Evolutionary conservation across 768 basidiomycete genomes (phyloP).

Genomic region (Gloeopeniophorella convolvens): DNA sequence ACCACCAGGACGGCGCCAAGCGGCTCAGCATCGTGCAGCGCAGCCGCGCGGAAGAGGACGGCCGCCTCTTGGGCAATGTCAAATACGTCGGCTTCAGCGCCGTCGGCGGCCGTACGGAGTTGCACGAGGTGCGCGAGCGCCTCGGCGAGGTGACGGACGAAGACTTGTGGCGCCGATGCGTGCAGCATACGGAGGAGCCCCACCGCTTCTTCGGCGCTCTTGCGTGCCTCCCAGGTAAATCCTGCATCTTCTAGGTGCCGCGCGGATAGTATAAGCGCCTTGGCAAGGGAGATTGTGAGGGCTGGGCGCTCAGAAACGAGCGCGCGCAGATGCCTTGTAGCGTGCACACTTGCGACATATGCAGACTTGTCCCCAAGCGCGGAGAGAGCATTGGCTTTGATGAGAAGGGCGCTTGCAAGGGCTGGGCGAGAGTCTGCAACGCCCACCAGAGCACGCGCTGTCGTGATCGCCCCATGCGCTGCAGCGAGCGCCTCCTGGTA

Average conservation of each 20-base stretch:
- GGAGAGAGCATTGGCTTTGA: not conserved
- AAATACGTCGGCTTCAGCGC: constrained; percentile 1
- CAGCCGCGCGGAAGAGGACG: constrained; percentile 11
- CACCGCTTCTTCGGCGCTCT: constrained; percentile 7
- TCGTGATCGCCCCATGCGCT: constrained; percentile 8
- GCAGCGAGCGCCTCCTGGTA: constrained; percentile 1
- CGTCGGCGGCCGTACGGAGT: not conserved
- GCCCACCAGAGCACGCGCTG: constrained; percentile 10
- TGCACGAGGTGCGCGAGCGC: constrained; percentile 9
- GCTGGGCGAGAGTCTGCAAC: constrained; percentile 9
- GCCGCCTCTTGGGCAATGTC: constrained; percentile 13
- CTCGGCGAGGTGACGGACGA: constrained; percentile 8
- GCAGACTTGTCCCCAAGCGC: constrained; percentile 7
- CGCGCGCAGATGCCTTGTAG: constrained; percentile 3
- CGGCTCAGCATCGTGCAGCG: constrained; percentile 2
- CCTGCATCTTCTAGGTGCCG: constrained; percentile 6
- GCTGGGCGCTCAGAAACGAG: constrained; percentile 6
- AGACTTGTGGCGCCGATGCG: constrained; percentile 1
- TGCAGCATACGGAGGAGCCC: not conserved
- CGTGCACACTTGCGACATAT: constrained; percentile 6
- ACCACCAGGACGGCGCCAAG: constrained; percentile 8
- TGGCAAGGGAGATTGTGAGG: not conserved
- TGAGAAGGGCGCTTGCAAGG: constrained; percentile 6
- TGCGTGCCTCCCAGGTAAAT: constrained; percentile 10
- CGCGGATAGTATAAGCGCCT: constrained; percentile 2